Percentiles rank a stretch among this genome's conserved stretches.
These are phyloP conservation scores for Yamadazyma oceani DNA, from an alignment of 1,139 yeast species.

Conservation along the genomic window DNA sequence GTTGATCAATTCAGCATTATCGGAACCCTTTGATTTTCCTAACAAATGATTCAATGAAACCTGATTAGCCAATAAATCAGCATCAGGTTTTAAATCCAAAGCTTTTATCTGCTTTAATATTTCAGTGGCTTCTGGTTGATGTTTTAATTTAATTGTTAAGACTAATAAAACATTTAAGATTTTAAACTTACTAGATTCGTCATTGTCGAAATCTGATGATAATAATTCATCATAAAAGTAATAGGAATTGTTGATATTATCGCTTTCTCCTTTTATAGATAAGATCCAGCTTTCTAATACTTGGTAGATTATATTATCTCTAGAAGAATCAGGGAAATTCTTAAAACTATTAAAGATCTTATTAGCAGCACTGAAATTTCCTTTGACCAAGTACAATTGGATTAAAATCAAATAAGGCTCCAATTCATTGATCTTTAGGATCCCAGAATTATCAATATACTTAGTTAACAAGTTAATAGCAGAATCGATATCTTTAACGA, in stretches of 20 bases:
- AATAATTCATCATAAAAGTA: conserved; percentile 75
- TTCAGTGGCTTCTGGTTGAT: conserved; percentile 48
- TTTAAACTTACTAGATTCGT: conserved; percentile 40
- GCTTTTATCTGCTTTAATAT: conserved; percentile 43
- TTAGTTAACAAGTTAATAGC: conserved; percentile 34
- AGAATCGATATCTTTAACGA: conserved; percentile 38
- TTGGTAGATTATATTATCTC: conserved; percentile 67
- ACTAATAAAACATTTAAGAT: conserved; percentile 40
- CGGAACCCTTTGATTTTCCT: conserved; percentile 44
- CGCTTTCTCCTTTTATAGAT: conserved; percentile 55
- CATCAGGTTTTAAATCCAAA: conserved; percentile 36
- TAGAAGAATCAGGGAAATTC: conserved; percentile 47
- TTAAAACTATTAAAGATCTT: conserved; percentile 35
- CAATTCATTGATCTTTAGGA: conserved; percentile 30
- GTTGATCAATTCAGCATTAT: conserved; percentile 38
- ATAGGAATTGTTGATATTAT: conserved; percentile 58
- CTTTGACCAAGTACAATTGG: conserved; percentile 43
- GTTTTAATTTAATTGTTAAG: conserved; percentile 46
- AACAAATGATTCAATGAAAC: conserved; percentile 52
- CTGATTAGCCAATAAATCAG: conserved; percentile 59
- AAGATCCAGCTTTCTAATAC: conserved; percentile 68
- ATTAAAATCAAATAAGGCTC: conserved; percentile 46
- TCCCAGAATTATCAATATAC: conserved; percentile 23
- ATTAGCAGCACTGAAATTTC: conserved; percentile 38
- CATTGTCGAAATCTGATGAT: conserved; percentile 44